Evolutionary conservation across 2,329 filamentous ascomycete species (phyloP).

Genomic region (Clonostachys byssicola): DNA sequence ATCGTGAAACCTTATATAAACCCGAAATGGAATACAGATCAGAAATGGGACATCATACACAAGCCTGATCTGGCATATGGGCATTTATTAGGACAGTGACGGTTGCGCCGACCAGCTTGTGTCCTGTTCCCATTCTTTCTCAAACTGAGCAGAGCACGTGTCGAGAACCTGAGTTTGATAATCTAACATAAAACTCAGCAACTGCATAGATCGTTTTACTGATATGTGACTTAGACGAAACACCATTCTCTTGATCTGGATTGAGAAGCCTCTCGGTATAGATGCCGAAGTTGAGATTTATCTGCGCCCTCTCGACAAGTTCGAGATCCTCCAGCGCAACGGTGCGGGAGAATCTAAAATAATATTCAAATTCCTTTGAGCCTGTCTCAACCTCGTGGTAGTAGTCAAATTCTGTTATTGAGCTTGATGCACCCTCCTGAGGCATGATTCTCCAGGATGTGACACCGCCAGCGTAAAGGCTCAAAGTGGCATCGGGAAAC

Average conservation of each 20-base stretch:
- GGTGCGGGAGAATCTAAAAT: neutral
- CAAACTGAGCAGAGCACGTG: neutral
- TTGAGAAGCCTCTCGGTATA: neutral
- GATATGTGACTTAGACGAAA: neutral
- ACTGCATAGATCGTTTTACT: neutral
- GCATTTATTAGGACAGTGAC: too few species aligned
- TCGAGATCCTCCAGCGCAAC: neutral
- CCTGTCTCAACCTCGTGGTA: neutral
- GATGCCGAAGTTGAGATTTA: neutral
- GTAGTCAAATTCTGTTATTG: conserved; percentile 38
- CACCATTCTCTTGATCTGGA: neutral
- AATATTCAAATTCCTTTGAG: neutral
- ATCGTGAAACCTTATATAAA: too few species aligned
- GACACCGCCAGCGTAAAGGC: conserved; percentile 55
- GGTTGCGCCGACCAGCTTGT: too few species aligned
- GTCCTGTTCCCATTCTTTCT: neutral
- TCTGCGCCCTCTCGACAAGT: neutral
- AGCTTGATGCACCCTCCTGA: conserved; percentile 39
- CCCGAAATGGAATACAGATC: too few species aligned
- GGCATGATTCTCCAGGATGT: conserved; percentile 51
- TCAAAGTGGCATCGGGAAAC: conserved; percentile 50
- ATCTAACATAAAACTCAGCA: neutral
- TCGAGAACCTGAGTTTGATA: neutral
- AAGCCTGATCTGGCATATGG: too few species aligned
- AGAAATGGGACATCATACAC: too few species aligned